A percentile compares a stretch with the other conserved stretches of the same genome.
phyloP scores from a whole-genome alignment of 441 rosid genomes.

The Dalechampia spathulata region DNA sequence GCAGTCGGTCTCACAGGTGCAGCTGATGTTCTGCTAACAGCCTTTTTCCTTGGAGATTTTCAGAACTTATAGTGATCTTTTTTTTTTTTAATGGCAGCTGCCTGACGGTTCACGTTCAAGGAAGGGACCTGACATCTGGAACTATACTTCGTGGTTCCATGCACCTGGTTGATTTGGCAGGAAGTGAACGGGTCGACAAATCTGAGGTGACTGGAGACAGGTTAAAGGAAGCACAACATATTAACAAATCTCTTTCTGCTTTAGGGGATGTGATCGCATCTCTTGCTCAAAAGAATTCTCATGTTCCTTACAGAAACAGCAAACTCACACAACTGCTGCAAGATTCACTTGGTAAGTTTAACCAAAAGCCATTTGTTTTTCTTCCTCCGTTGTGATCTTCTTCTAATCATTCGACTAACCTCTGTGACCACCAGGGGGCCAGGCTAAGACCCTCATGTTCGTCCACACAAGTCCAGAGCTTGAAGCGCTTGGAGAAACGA shows the following conservation, averaged over 20 bases:
- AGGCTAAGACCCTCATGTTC: slow-evolving; percentile 92
- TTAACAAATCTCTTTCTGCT: slow-evolving; percentile 82
- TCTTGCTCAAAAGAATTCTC: slow-evolving; percentile 66
- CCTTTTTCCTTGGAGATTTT: not conserved
- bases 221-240: slow-evolving; percentile 85
- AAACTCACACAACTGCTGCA: slow-evolving; percentile 91
- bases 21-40: not conserved
- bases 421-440: slow-evolving; percentile 52
- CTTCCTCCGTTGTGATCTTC: not conserved
- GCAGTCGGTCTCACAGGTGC: too few relatives aligned
- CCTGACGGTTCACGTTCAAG: slow-evolving; percentile 84
- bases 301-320: slow-evolving; percentile 88
- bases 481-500: slow-evolving; percentile 75
- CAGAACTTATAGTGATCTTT: slow-evolving; percentile 6
- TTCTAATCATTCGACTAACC: slow-evolving; percentile 6
- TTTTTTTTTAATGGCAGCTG: slow-evolving; percentile 44
- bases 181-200: slow-evolving; percentile 86
- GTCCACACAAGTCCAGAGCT: slow-evolving; percentile 89
- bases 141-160: slow-evolving; percentile 60
- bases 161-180: slow-evolving; percentile 92
- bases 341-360: slow-evolving; percentile 72
- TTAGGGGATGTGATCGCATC: slow-evolving; percentile 90
- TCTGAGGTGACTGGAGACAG: slow-evolving; percentile 84
- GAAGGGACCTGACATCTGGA: slow-evolving; percentile 70
- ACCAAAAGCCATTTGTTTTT: not conserved